phyloP scores from a whole-genome alignment of 2,329 filamentous ascomycete species.

The Beauveria pseudobassiana region DNA sequence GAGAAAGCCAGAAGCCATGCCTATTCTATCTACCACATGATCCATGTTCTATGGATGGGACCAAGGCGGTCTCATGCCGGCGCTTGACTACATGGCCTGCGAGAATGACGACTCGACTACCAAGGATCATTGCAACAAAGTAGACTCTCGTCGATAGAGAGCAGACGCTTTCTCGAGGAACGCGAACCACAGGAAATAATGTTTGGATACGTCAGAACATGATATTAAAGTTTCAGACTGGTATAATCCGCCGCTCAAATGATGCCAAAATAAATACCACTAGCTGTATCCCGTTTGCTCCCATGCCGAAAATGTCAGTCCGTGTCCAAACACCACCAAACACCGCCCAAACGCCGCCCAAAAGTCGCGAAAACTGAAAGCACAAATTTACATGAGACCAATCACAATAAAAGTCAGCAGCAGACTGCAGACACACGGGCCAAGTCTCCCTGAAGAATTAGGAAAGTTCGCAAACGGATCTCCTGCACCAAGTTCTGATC shows the following conservation, averaged over 20 bases:
- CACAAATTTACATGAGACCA: not conserved
- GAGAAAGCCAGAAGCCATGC: too few species aligned
- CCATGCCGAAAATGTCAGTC: not conserved
- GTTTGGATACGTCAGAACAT: not conserved
- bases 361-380: not conserved
- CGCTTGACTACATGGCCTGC: too few species aligned
- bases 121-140: too few species aligned
- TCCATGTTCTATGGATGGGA: too few species aligned
- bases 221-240: not conserved
- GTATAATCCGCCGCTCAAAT: not conserved
- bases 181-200: not conserved
- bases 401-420: not conserved
- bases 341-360: not conserved
- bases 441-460: not conserved
- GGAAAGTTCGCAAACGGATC: slow-evolving; percentile 5
- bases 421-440: not conserved
- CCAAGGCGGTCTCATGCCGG: too few species aligned
- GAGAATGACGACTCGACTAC: too few species aligned
- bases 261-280: not conserved
- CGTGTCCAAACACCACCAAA: not conserved
- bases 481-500: not conserved
- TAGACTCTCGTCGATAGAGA: too few species aligned
- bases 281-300: not conserved
- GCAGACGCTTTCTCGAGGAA: too few species aligned
- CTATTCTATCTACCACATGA: too few species aligned